Base-by-base conservation (phyloP, 2,329 filamentous ascomycete species). In the Tolypocladium tundrense region DNA sequence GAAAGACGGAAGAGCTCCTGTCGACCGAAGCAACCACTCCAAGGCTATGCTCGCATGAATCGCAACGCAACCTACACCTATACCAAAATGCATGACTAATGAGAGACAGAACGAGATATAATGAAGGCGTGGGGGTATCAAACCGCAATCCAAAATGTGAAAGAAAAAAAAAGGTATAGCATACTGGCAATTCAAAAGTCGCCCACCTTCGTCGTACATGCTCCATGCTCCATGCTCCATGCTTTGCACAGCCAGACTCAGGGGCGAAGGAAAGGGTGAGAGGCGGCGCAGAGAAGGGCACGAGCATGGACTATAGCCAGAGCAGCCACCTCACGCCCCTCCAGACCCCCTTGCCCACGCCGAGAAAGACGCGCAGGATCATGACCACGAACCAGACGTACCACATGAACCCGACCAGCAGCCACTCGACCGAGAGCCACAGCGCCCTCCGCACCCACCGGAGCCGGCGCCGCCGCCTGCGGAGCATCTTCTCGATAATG, bases 311-410 rank as follows among this genome's bases (percentile, higher is more conserved):
- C 54, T 71, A 90, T 64, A 94, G 71, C 90, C 90, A 96, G 62
- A 96, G 74, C 69, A 97, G 72, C 93, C 93, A 97, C 68, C 81
- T 80, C n/a, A 88, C 77, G 11, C 82, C 79, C 13, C 77, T 74
- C 54, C 84, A 75, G 0, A 83, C 67, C 2, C 85, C 85, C 52
- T 81, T 81, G 51, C 87, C 80, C 1, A 88, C 64, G 13, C 86
- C 85, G 60, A 85, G 75, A 41, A 88, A 73, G 16, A 89, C 71
- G 60, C 90, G 83, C 55, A 88, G 77, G 31, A 93, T 77, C 70
- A 91, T 88, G 31, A 97, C 92, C 40, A 96, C 77, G 59, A 95
- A 84, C 91, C 93, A 97, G 19, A 95, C 86, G 72, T 88, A 91
- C 91, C 94, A 97, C 86, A 97, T 90, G 64, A 95, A 83, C 4